Percentiles rank a stretch among this genome's conserved stretches.
Conservation (phyloP, 2,329 filamentous ascomycete genomes). For the Colletotrichum gigasporum region DNA sequence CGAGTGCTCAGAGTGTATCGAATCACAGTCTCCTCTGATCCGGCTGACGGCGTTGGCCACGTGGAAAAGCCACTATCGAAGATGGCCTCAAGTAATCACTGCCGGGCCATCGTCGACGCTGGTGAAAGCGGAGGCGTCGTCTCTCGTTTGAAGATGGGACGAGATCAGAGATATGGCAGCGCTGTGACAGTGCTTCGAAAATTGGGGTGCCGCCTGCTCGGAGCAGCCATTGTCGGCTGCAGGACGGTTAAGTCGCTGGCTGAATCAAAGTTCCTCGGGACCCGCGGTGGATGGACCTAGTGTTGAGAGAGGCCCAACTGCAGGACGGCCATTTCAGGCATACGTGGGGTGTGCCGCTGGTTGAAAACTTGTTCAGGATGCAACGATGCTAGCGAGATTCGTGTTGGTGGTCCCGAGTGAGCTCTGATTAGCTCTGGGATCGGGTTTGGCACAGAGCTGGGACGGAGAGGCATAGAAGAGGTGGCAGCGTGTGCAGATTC, state of each 20-base stretch:
- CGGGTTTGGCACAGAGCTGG: background rate
- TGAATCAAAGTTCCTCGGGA: too few species aligned
- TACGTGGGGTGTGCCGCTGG: conserved; percentile 1
- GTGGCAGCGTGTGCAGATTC: background rate
- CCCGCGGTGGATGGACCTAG: too few species aligned
- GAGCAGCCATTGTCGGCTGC: background rate
- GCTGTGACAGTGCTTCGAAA: background rate
- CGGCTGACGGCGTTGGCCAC: background rate
- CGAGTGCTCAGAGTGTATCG: too few species aligned
- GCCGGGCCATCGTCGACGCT: background rate
- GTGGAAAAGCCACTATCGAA: conserved; percentile 11
- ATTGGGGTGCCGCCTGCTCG: background rate
- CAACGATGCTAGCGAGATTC: background rate
- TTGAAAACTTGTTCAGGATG: background rate
- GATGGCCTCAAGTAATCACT: background rate
- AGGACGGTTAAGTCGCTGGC: background rate
- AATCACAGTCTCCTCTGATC: background rate
- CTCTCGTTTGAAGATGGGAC: background rate
- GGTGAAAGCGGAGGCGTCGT: background rate
- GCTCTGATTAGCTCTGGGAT: conserved; percentile 1
- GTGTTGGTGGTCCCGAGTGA: background rate
- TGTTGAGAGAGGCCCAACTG: background rate
- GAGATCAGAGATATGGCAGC: background rate
- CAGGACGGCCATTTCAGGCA: background rate
- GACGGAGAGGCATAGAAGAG: too few species aligned